Conservation (phyloP, 78 protist genomes). For the Salpingoeca rosetta region DNA sequence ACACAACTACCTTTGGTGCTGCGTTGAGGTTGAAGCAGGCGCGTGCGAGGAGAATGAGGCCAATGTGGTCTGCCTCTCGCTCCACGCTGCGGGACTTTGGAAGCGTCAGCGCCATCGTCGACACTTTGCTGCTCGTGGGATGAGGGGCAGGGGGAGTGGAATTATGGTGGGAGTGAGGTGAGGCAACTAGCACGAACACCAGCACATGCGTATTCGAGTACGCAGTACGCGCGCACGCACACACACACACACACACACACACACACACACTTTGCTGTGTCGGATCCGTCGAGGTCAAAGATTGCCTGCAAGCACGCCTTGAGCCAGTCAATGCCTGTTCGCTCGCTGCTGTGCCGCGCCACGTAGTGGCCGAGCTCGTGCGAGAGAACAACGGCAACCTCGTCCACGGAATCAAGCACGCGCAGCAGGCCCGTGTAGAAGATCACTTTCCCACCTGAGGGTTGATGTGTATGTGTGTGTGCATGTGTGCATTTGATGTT, state of each 20-base stretch:
- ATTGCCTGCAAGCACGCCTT: neutral
- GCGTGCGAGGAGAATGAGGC: neutral
- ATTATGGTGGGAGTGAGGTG: too few relatives aligned
- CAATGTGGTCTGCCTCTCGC: neutral
- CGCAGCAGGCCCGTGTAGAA: neutral
- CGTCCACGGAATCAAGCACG: neutral
- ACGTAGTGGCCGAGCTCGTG: neutral
- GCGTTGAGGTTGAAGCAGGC: neutral
- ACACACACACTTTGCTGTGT: neutral
- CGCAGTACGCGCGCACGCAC: too few relatives aligned
- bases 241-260: too few relatives aligned
- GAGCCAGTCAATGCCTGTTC: neutral
- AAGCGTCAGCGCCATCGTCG: neutral
- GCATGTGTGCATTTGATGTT: too few relatives aligned
- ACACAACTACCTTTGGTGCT: neutral
- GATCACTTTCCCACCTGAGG: neutral
- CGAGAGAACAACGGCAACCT: neutral
- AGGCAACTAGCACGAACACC: too few relatives aligned
- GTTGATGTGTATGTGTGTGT: too few relatives aligned
- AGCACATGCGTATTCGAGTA: too few relatives aligned
- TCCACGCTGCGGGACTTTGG: neutral
- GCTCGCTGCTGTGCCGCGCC: neutral
- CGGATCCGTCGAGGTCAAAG: neutral
- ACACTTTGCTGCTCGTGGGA: neutral
- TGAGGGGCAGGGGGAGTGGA: too few relatives aligned